Conservation (phyloP, 306 rosid species). For the Arachis stenosperma region DNA sequence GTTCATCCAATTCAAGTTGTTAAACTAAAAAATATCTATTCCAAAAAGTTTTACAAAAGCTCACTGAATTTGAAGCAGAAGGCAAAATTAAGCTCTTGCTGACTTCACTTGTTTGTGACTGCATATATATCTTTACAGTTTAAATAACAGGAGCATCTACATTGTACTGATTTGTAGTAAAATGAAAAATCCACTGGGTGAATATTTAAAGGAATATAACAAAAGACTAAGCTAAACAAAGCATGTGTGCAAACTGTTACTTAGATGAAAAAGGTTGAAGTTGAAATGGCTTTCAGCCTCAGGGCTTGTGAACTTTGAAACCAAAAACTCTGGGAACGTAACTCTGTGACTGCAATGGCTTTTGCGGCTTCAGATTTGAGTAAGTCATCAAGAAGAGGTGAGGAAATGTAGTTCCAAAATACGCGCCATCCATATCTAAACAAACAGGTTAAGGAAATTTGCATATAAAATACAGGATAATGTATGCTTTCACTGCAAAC, state of each 20-base stretch:
- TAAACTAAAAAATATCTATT: neutral
- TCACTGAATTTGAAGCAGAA: conserved; percentile 39
- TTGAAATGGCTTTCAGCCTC: conserved; percentile 43
- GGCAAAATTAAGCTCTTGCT: conserved; percentile 43
- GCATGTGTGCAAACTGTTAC: conserved; percentile 29
- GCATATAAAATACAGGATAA: conserved; percentile 19
- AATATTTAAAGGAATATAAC: conserved; percentile 33
- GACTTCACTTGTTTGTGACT: conserved; percentile 24
- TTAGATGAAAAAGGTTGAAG: conserved; percentile 23
- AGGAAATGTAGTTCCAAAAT: conserved; percentile 84
- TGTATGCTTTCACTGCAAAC: conserved; percentile 21
- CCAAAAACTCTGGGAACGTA: conserved; percentile 86
- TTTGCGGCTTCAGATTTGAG: conserved; percentile 79
- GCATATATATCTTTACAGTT: conserved; percentile 39
- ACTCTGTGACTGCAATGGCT: conserved; percentile 62
- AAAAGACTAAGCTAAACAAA: conserved; percentile 32
- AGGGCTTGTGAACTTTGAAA: conserved; percentile 79
- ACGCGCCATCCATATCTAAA: conserved; percentile 85
- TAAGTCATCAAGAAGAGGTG: conserved; percentile 82
- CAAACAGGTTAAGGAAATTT: conserved; percentile 46
- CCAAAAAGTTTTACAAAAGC: conserved; percentile 4
- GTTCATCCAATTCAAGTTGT: conserved; percentile 11
- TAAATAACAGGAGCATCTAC: conserved; percentile 25
- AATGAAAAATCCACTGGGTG: neutral
- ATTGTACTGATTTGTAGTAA: conserved; percentile 25